A percentile compares a stretch with the other conserved stretches of the same genome.
phyloP scores from a whole-genome alignment of 352 stramenopile species.

The Phytopythium mirpurense region DNA sequence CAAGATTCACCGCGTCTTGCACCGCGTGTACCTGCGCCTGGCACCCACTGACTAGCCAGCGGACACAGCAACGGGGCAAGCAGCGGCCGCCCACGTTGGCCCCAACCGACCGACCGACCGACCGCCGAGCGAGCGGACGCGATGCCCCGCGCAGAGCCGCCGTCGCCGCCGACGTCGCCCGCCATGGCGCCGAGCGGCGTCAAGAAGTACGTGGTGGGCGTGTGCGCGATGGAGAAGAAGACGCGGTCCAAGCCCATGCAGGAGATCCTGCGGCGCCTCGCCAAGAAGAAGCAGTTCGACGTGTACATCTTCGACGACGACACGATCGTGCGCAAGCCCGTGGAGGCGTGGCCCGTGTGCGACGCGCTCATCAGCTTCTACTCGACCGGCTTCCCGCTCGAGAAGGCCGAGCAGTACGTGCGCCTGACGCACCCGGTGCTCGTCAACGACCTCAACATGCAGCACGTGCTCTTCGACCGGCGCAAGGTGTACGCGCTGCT shows the following conservation, averaged over 20 bases:
- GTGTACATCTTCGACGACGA: constrained; percentile 98
- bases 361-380: constrained; percentile 99
- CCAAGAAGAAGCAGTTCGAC: constrained; percentile 93
- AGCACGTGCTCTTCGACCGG: constrained; percentile 95
- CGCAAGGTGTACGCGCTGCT: constrained; percentile 96
- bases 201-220: constrained; percentile 88
- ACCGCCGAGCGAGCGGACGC: not conserved
- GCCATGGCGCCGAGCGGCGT: constrained; percentile 9
- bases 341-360: constrained; percentile 94
- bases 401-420: constrained; percentile 97
- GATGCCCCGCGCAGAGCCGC: constrained; percentile 1
- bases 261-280: constrained; percentile 93
- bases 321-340: constrained; percentile 92
- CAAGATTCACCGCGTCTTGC: constrained; percentile 4
- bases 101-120: not conserved
- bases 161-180: constrained; percentile 5
- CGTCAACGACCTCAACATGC: constrained; percentile 97
- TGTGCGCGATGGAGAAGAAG: constrained; percentile 99
- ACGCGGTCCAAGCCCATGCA: constrained; percentile 95
- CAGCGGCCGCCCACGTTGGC: no score
- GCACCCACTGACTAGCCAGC: not conserved
- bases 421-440: constrained; percentile 93
- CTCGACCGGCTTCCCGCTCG: constrained; percentile 96
- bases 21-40: not conserved
- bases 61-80: not conserved